phyloP scores from a whole-genome alignment of 306 rosid species.

The Ormosia semicastrata region DNA sequence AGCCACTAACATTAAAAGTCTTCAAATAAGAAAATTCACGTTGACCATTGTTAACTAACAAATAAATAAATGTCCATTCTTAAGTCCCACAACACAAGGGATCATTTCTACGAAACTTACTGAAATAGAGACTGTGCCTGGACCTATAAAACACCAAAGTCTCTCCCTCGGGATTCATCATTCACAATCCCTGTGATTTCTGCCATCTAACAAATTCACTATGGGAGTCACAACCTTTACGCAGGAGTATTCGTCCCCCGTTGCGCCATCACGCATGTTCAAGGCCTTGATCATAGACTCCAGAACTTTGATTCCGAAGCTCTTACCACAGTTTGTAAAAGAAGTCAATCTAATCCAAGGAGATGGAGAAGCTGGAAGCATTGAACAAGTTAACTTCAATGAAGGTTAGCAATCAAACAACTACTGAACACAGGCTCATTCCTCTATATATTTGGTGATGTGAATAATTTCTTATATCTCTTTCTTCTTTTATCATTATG shows the following conservation, averaged over 20 bases:
- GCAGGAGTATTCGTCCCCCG: slow-evolving; percentile 52
- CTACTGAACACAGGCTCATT: background rate
- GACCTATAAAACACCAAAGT: slow-evolving; percentile 29
- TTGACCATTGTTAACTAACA: slow-evolving; percentile 1
- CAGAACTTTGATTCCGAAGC: slow-evolving; percentile 54
- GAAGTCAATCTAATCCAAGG: slow-evolving; percentile 51
- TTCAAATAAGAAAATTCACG: slow-evolving; percentile 16
- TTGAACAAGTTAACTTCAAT: slow-evolving; percentile 71
- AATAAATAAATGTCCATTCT: slow-evolving; percentile 9
- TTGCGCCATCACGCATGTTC: slow-evolving; percentile 55
- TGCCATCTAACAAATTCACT: background rate
- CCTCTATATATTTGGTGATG: background rate
- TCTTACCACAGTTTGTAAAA: slow-evolving; percentile 61
- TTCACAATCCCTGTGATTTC: background rate
- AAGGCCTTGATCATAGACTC: slow-evolving; percentile 66
- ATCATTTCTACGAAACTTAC: slow-evolving; percentile 35
- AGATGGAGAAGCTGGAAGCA: slow-evolving; percentile 66
- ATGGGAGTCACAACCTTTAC: slow-evolving; percentile 59
- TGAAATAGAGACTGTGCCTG: background rate
- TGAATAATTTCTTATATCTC: background rate
- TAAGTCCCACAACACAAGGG: background rate
- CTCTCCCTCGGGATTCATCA: slow-evolving; percentile 2
- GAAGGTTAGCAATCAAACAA: slow-evolving; percentile 41
- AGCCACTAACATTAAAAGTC: slow-evolving; percentile 41
- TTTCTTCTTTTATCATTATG: background rate